phyloP scores from a whole-genome alignment of 2,329 filamentous ascomycete species.

The Neodidymelliopsis sp. region DNA sequence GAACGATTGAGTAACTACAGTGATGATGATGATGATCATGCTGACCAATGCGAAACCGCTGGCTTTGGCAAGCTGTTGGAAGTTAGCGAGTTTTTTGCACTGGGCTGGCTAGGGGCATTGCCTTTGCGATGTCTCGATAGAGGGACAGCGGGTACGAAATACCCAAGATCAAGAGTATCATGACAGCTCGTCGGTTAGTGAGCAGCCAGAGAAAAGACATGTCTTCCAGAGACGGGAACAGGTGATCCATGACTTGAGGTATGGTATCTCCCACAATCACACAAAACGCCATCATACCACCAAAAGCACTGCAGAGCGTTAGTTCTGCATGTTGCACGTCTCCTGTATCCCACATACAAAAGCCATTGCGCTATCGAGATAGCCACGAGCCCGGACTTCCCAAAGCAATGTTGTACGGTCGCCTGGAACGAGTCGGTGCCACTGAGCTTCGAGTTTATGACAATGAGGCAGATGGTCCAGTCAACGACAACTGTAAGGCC shows the following conservation, averaged over 20 bases:
- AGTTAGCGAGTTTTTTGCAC: conserved; percentile 41
- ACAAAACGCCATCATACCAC: conserved; percentile 97
- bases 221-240: conserved; percentile 78
- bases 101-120: conserved; percentile 14
- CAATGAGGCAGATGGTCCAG: conserved; percentile 97
- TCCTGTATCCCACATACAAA: conserved; percentile 62
- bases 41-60: conserved; percentile 91
- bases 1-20: conserved; percentile 84
- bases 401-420: conserved; percentile 95
- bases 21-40: conserved; percentile 89
- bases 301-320: conserved; percentile 72
- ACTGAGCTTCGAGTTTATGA: conserved; percentile 96
- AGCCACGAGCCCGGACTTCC: conserved; percentile 83
- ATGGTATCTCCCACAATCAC: conserved; percentile 98
- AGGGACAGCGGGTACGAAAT: conserved; percentile 91
- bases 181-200: conserved; percentile 81
- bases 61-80: conserved; percentile 83
- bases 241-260: conserved; percentile 81
- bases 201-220: conserved; percentile 83
- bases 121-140: conserved; percentile 95
- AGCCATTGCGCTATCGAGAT: conserved; percentile 95
- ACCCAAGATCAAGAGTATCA: conserved; percentile 84
- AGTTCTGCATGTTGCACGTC: conserved; percentile 17
- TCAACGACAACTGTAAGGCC: conserved; percentile 84
- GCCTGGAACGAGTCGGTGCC: conserved; percentile 94